Percentiles rank a stretch among this genome's conserved stretches.
These are phyloP conservation scores for Knufia petricola DNA, from an alignment of 2,329 filamentous ascomycete genomes.

Conservation along the genomic window DNA sequence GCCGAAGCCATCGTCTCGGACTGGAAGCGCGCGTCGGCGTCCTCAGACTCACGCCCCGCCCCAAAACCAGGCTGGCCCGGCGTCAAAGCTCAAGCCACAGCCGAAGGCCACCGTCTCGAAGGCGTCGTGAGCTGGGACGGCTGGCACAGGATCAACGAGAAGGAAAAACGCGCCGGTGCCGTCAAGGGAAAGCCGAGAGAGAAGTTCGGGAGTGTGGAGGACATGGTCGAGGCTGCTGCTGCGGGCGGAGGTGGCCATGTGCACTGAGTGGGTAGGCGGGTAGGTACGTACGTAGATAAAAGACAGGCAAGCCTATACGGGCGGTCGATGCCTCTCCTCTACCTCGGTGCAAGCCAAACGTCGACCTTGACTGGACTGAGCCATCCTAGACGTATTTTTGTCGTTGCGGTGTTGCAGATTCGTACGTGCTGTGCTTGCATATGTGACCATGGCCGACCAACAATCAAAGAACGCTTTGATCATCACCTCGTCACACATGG, in stretches of 20 bases:
- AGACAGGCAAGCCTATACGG: too few relatives aligned
- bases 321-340: too few relatives aligned
- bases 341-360: too few relatives aligned
- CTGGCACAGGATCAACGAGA: constrained; percentile 77
- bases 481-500: too few relatives aligned
- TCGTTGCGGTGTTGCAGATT: too few relatives aligned
- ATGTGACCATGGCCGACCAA: too few relatives aligned
- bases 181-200: constrained; percentile 67
- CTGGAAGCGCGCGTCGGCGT: constrained; percentile 39
- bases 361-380: too few relatives aligned
- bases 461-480: too few relatives aligned
- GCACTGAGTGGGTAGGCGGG: too few relatives aligned
- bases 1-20: constrained; percentile 77
- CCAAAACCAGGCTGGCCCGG: constrained; percentile 62
- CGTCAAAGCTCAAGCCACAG: constrained; percentile 51
- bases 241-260: background rate
- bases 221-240: constrained; percentile 44
- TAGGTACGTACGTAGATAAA: too few relatives aligned
- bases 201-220: constrained; percentile 48
- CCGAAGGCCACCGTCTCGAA: constrained; percentile 37
- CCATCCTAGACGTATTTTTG: too few relatives aligned
- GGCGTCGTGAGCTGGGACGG: constrained; percentile 68
- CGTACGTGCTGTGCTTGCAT: too few relatives aligned
- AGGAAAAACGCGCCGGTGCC: constrained; percentile 59
- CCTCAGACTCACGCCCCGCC: constrained; percentile 19